A percentile compares a stretch with the other conserved stretches of the same genome.
Conservation (phyloP, 805 yeast species). For the Teunomyces tritomae region DNA sequence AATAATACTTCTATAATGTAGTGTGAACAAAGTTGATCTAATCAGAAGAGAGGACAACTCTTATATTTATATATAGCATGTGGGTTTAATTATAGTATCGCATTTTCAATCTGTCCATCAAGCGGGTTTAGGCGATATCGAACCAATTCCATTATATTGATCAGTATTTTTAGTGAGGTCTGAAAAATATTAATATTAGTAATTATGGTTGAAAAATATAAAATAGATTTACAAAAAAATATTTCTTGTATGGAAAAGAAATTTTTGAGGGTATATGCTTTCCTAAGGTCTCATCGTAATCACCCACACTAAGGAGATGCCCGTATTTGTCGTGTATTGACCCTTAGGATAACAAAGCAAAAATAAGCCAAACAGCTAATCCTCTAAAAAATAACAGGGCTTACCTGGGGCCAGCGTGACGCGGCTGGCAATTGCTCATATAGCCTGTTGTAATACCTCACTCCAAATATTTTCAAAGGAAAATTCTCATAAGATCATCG, state of each 20-base stretch:
- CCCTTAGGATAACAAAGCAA: background rate
- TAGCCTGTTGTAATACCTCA: background rate
- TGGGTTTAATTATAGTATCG: background rate
- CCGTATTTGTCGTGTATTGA: background rate
- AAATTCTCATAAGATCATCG: too few species aligned
- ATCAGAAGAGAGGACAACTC: too few species aligned
- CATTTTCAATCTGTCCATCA: constrained; percentile 3
- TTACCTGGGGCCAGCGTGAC: background rate
- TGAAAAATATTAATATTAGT: background rate
- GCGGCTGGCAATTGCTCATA: background rate
- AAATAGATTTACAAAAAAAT: background rate
- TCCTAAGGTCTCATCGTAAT: background rate
- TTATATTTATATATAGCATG: background rate
- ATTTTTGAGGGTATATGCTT: background rate
- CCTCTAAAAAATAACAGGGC: background rate
- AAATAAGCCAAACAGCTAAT: background rate
- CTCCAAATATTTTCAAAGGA: too few species aligned
- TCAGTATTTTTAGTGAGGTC: background rate
- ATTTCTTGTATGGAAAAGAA: background rate
- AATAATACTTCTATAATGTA: background rate
- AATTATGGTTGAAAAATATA: background rate
- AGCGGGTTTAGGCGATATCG: background rate
- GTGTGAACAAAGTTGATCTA: too few species aligned
- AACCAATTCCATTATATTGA: constrained; percentile 2
- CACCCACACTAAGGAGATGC: too few species aligned